Base-by-base conservation (phyloP, 306 rosid species). In the Castanea mollissima region DNA sequence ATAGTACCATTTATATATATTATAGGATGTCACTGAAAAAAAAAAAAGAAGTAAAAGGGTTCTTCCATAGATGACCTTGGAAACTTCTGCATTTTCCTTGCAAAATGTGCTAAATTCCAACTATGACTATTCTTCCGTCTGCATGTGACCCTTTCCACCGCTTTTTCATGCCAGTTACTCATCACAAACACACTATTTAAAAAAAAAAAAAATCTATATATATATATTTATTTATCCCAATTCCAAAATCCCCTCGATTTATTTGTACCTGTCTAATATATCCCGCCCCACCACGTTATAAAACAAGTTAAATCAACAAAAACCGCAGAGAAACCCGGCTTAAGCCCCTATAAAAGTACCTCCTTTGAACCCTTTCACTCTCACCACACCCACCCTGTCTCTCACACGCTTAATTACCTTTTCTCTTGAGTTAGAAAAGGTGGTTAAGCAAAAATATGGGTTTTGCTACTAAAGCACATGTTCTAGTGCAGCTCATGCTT, bases 331-430 rank as follows among this genome's bases (percentile, higher is more conserved):
- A 76, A 83, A 74, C 70, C 21, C 6, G 83, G 79, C 82, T 51
- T 31, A 46, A 78, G 56, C 23, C 29, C 78, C 87, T 89, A 87
- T 84, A 91, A 88, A 11, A 85, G 29, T 0, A 59, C 74, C 72
- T 34, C 64, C 44, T 35, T n/a, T 16, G 14, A 6, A 13, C 7
- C 32, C 5, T 31, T 38, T 38, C 60, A 38, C 46, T 38, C 65
- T 29, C 58, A 16, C 6, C 51, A 11, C 18, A 13, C 16, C 12
- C 21, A 4, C 19, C 3, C 69, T 20, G 57, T 12, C 55, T 2
- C 35, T 5, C 3, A 6, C 6, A 20, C 54, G 4, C 16, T 10
- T 12, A 49, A 49, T 10, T 2, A 3, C 54, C 46, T 38, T 38
- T 38, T 7, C 46, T 38, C 2, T 38, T 38, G 46, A 38, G 11